A percentile compares a stretch with the other conserved stretches of the same genome.
phyloP scores from a whole-genome alignment of 192 early-diverging fungal genomes.

The Glomus cerebriforme region DNA sequence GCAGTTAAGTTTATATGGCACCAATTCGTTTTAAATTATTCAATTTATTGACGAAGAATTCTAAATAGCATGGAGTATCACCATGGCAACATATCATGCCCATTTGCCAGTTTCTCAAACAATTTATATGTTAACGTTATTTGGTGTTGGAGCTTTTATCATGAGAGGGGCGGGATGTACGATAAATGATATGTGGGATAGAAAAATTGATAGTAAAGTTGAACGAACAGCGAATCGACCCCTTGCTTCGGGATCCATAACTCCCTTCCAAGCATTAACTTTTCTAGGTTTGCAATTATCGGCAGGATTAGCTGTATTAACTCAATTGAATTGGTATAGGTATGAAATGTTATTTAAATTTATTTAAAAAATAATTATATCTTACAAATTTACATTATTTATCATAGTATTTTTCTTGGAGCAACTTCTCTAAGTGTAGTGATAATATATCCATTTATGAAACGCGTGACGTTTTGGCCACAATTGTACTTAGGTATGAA shows the following conservation, averaged over 20 bases:
- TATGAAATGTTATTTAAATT: slow-evolving; percentile 32
- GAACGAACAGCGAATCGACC: slow-evolving; percentile 82
- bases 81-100: slow-evolving; percentile 64
- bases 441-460: slow-evolving; percentile 87
- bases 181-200: slow-evolving; percentile 97
- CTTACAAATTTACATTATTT: not conserved
- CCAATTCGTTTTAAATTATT: not conserved
- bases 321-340: slow-evolving; percentile 90
- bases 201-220: slow-evolving; percentile 84
- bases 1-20: slow-evolving; percentile 52
- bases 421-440: slow-evolving; percentile 80
- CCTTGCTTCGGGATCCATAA: slow-evolving; percentile 76
- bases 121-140: slow-evolving; percentile 70
- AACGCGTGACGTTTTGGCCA: slow-evolving; percentile 95
- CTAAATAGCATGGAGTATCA: slow-evolving; percentile 69
- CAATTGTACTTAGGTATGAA: slow-evolving; percentile 75
- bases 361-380: not conserved
- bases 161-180: slow-evolving; percentile 98
- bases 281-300: slow-evolving; percentile 82
- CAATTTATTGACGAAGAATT: slow-evolving; percentile 11
- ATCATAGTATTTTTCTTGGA: slow-evolving; percentile 73
- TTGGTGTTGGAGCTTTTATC: slow-evolving; percentile 82
- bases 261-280: slow-evolving; percentile 64
- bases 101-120: slow-evolving; percentile 57
- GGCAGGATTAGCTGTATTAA: slow-evolving; percentile 78